Conservation (phyloP, 192 early-diverging fungal genomes). For the Podila epicladia region DNA sequence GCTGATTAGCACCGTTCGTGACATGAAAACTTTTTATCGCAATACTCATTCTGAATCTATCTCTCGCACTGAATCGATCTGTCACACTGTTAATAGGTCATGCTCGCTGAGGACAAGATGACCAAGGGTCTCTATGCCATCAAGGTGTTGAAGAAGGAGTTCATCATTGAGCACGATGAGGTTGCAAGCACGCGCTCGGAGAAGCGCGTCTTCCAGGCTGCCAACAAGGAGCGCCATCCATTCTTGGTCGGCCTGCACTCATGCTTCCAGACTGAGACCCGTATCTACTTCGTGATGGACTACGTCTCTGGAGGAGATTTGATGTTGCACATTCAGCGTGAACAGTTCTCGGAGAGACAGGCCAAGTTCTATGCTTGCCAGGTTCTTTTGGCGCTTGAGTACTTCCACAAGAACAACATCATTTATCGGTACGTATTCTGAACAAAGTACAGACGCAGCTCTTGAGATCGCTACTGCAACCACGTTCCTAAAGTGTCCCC, state of each 20-base stretch:
- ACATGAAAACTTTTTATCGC: background rate
- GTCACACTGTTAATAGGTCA: conserved; percentile 65
- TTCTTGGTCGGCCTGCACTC: conserved; percentile 97
- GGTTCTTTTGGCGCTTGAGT: conserved; percentile 92
- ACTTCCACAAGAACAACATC: conserved; percentile 95
- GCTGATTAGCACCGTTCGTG: background rate
- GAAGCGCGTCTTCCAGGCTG: conserved; percentile 93
- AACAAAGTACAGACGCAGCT: conserved; percentile 17
- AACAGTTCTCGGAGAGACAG: conserved; percentile 89
- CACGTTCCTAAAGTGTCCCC: background rate
- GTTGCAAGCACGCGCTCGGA: conserved; percentile 90
- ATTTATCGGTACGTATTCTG: conserved; percentile 73
- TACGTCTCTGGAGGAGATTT: conserved; percentile 97
- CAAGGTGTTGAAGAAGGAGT: conserved; percentile 98
- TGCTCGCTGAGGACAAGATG: conserved; percentile 94
- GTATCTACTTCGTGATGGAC: conserved; percentile 99
- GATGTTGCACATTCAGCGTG: conserved; percentile 98
- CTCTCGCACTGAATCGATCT: background rate
- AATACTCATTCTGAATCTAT: no score
- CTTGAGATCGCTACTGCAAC: background rate
- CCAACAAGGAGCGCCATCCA: conserved; percentile 91
- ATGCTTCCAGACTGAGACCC: conserved; percentile 94
- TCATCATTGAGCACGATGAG: conserved; percentile 98
- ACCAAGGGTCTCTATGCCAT: conserved; percentile 90
- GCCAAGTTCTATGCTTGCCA: conserved; percentile 98